Evolutionary conservation across 805 yeast genomes (phyloP), one percentile per base, ranked within the genome.

Genomic region (Gaillardinia entomophila): DNA sequence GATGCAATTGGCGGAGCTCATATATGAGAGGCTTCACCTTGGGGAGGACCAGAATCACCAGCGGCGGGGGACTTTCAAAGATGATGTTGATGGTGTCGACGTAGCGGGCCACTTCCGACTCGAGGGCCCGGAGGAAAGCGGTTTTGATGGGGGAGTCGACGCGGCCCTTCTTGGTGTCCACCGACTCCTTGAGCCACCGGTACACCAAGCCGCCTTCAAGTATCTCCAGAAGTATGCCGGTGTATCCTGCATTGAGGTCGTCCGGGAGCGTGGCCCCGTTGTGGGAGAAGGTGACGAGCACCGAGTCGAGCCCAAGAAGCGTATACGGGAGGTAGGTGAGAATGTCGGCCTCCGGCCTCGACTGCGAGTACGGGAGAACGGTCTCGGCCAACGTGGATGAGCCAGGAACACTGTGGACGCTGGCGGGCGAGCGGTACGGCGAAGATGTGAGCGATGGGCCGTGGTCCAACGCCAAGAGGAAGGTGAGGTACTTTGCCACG

Each of bases 161-260:
- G 4, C 43, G 46, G 35, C 37, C 57, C 43, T 41, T 55, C 12
- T 40, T 52, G 27, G 46, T 31, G 15, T 44, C 60, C 10, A 69
- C 41, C 14, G 48, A 44, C 12, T 32, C 35, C 4, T 51, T 54
- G 23, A 86, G 54, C 27, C 62, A 53, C 32, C 70, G 68, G 55
- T 73, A 85, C 3, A 87, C 57, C 22, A 88, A 55, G 0, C 85
- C 90, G 1, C 87, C 82, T 52, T 88, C 96, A 26, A 81, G 60
- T 1, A 83, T 57, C 17, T 66, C 53, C 35, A 70, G 75, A 20
- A 85, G 52, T 17, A 77, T 45, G 1, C 78, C 77, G 28, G 79
- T 66, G 16, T 73, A 62, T 4, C 87, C 73, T 38, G 70, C 71
- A 16, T 78, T 73, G 12, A 82, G 53, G 27, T 65, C 62, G 1